phyloP scores from a whole-genome alignment of 1,139 yeast species.

The Suhomyces taliae region DNA sequence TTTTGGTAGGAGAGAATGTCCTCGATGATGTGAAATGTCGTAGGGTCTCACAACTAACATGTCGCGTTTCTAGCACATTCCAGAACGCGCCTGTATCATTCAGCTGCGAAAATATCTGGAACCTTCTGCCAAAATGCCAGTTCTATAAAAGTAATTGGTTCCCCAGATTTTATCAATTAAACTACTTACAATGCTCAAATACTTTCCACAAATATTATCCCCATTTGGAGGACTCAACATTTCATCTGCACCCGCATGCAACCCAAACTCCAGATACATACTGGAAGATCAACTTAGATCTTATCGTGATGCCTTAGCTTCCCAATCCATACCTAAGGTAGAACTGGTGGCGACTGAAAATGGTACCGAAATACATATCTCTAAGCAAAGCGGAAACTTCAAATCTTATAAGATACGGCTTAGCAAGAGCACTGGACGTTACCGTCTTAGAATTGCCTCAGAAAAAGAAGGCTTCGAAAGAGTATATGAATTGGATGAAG shows the following conservation, averaged over 20 bases:
- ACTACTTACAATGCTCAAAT: conserved; percentile 8
- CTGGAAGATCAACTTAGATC: background rate
- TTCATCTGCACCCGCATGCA: background rate
- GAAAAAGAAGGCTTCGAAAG: conserved; percentile 32
- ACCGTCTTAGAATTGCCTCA: conserved; percentile 18
- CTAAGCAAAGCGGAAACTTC: conserved; percentile 35
- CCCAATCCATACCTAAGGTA: conserved; percentile 1
- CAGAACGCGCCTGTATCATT: conserved; percentile 1
- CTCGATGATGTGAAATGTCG: background rate
- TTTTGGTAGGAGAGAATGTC: background rate
- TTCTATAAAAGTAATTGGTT: conserved; percentile 1
- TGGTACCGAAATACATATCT: conserved; percentile 36
- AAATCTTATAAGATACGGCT: conserved; percentile 39
- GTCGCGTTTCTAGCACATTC: conserved; percentile 10
- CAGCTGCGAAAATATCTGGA: conserved; percentile 13
- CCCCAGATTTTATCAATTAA: background rate
- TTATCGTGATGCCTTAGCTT: background rate
- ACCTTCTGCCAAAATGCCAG: conserved; percentile 1
- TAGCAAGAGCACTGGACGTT: conserved; percentile 17
- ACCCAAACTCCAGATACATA: background rate
- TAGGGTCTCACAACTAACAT: too few species aligned
- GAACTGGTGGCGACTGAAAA: conserved; percentile 31
- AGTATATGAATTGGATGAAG: conserved; percentile 30
- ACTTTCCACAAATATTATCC: conserved; percentile 5
- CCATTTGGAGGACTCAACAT: conserved; percentile 1